Conservation (phyloP, 2,329 filamentous ascomycete species). For the Ilyonectria mors-panacis region DNA sequence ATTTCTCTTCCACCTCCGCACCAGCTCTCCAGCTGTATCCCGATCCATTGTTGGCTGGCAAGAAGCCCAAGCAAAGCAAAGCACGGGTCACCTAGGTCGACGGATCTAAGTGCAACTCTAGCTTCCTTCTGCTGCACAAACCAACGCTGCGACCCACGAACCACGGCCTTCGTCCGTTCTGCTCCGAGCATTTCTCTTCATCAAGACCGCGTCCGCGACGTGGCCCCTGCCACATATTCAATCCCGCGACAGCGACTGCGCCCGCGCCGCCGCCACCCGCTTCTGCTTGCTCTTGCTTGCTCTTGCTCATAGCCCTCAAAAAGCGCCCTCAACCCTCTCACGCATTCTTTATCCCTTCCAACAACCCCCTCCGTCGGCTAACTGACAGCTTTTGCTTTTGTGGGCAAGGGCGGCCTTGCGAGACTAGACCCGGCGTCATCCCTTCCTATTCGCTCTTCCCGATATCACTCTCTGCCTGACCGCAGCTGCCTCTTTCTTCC, state of each 20-base stretch:
- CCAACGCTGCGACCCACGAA: constrained; percentile 18
- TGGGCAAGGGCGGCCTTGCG: constrained; percentile 26
- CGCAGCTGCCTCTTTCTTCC: constrained; percentile 23
- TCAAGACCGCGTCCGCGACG: constrained; percentile 43
- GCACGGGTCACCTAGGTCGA: neutral
- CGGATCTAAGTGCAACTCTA: constrained; percentile 30
- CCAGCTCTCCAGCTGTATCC: neutral
- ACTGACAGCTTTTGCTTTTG: constrained; percentile 28
- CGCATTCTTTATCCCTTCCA: constrained; percentile 32
- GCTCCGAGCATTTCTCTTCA: constrained; percentile 11
- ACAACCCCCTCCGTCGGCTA: constrained; percentile 8
- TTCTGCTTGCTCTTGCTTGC: constrained; percentile 7
- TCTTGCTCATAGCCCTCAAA: constrained; percentile 3
- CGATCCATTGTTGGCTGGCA: neutral
- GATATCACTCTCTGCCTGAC: constrained; percentile 22
- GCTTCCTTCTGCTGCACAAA: constrained; percentile 1
- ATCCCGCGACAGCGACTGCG: constrained; percentile 28
- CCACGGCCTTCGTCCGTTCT: constrained; percentile 22
- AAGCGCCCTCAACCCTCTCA: neutral
- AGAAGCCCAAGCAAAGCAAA: neutral
- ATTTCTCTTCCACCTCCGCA: neutral
- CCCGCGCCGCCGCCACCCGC: constrained; percentile 4
- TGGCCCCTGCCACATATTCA: constrained; percentile 37
- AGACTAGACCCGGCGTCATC: constrained; percentile 29
- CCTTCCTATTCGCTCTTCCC: constrained; percentile 25